Evolutionary conservation across 352 stramenopile species (phyloP).

Genomic region (Phytophthora crassamura): DNA sequence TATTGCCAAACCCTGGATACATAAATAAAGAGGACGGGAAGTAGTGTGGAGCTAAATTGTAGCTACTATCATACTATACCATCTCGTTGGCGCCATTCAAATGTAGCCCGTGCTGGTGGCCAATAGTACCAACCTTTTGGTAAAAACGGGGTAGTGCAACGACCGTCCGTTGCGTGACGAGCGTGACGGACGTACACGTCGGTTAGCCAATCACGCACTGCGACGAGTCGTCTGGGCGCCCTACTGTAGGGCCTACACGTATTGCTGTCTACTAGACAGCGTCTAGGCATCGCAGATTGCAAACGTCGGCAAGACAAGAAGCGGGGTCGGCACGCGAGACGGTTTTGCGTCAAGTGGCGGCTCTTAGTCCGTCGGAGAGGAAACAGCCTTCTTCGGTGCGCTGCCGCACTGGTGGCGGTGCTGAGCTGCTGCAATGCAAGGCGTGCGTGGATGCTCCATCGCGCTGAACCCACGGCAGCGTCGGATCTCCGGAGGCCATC

Average conservation of each 20-base stretch:
- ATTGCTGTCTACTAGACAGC: too few species aligned
- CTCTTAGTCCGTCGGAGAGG: conserved; percentile 9
- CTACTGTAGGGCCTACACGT: too few species aligned
- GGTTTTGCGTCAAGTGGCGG: conserved; percentile 32
- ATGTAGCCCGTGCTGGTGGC: too few species aligned
- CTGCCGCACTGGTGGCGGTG: neutral
- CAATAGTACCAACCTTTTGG: conserved; percentile 24
- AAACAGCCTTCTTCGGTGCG: conserved; percentile 7
- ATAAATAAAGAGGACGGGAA: too few species aligned
- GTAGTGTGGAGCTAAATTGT: too few species aligned
- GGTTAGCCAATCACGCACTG: conserved; percentile 32
- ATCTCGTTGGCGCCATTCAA: too few species aligned
- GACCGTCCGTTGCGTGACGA: conserved; percentile 54
- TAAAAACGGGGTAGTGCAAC: conserved; percentile 25
- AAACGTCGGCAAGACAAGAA: conserved; percentile 2
- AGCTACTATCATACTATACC: too few species aligned
- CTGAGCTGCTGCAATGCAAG: conserved; percentile 12
- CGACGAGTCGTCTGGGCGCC: conserved; percentile 24
- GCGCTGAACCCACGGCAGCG: conserved; percentile 30
- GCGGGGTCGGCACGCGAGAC: conserved; percentile 10
- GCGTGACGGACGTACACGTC: conserved; percentile 69
- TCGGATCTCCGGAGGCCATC: conserved; percentile 5
- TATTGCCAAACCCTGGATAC: too few species aligned
- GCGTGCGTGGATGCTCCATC: conserved; percentile 20
- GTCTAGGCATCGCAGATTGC: too few species aligned